Percentiles rank a stretch among this genome's conserved stretches.
These are phyloP conservation scores for Lodderomyces pseudojiufengensis DNA, from an alignment of 1,139 yeast genomes.

Conservation along the genomic window DNA sequence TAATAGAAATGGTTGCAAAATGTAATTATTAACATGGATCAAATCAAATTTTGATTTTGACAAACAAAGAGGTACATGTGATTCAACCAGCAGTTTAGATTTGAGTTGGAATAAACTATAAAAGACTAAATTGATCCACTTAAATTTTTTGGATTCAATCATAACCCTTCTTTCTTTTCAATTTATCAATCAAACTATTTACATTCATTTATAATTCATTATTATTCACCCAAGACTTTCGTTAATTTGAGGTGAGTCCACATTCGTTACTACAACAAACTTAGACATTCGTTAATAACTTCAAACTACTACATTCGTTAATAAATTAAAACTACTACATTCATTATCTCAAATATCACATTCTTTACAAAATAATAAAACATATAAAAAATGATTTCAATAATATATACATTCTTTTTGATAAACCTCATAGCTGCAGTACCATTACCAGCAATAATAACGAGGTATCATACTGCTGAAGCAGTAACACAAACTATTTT, in stretches of 20 bases:
- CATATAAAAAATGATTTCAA: conserved; percentile 6
- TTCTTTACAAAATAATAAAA: not conserved
- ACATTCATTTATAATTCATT: no score
- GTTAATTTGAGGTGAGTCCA: no score
- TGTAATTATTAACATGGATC: no score
- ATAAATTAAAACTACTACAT: not conserved
- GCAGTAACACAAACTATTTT: conserved; percentile 53
- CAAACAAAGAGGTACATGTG: not conserved
- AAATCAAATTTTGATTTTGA: not conserved
- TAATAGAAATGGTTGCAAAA: no score
- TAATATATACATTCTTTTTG: conserved; percentile 18
- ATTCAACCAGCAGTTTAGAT: no score
- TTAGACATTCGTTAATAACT: not conserved
- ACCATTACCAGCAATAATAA: conserved; percentile 44
- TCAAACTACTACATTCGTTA: not conserved
- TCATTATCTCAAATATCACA: conserved; percentile 5
- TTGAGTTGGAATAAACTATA: not conserved
- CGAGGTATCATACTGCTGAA: conserved; percentile 62
- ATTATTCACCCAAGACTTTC: no score
- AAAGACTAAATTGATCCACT: not conserved
- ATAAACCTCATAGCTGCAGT: conserved; percentile 25
- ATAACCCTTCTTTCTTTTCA: not conserved
- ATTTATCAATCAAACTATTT: not conserved
- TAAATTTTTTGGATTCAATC: not conserved
- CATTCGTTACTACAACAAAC: no score